Base-by-base conservation (phyloP, 768 basidiomycete genomes). In the Megacollybia marginata region DNA sequence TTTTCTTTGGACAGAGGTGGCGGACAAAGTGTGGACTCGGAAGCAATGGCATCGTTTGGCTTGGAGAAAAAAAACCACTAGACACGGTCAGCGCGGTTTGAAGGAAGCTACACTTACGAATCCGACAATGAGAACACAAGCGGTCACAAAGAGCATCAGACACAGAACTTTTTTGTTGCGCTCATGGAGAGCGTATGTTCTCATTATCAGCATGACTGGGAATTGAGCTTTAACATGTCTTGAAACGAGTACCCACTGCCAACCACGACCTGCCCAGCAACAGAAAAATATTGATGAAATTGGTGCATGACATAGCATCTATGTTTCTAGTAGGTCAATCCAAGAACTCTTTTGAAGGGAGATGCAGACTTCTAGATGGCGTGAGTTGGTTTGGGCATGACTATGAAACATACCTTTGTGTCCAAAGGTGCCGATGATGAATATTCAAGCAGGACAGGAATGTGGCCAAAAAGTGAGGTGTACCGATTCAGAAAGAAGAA, bases 401-500 rank as follows among this genome's bases (percentile, higher is more conserved):
- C 15, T 8, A 40, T 15, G 38, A 40, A 5, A 33, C 45, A 20
- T 15, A 18, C 18, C 16, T 43, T 16, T 32, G 9, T 28, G 56
- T 44, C 49, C 23, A 10, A 36, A 33, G 48, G 52, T 28, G 50
- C 51, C 13, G 51, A 33, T 58, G 61, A 64, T 42, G 66, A 65
- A 13, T 52, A 53, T 49, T 64, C 57, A 2, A 59, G 15, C 3
- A 64, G 51, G 33, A 62, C 55, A 31, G 67, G 61, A 1, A 66
- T 49, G 43, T 68, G 66, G 2, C 65, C 63, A 12, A 62, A 49
- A 9, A 69, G 45, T 4, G 65, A 59, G 9, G 63, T 15, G 49
- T 71, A 73, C 6, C 70, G 69, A 48, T 67, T 71, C 20, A 58
- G 12, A 42, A 66, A 62, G 58, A 72, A 71, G 15, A 70, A 53